phyloP scores from a whole-genome alignment of 176 grass and related monocot genomes.

The Paspalum vaginatum region DNA sequence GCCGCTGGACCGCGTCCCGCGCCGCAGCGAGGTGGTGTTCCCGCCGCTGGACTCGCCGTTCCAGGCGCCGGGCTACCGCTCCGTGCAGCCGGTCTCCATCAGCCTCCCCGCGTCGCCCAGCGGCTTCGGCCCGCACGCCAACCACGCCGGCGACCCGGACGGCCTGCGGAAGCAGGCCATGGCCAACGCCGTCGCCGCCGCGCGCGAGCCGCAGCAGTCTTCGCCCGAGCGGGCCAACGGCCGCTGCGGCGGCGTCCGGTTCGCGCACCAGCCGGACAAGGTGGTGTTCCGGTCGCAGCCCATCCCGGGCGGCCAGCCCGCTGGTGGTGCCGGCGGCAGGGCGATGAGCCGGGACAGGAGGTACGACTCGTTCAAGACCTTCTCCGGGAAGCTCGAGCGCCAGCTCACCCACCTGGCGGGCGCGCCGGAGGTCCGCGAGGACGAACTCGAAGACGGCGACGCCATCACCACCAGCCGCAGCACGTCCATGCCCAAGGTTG shows the following conservation, averaged over 20 bases:
- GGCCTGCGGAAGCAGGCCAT: slow-evolving; percentile 23
- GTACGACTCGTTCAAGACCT: slow-evolving; percentile 92
- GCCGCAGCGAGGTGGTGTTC: slow-evolving; percentile 40
- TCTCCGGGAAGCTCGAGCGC: slow-evolving; percentile 72
- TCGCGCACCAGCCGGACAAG: slow-evolving; percentile 43
- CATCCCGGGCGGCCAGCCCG: slow-evolving; percentile 23
- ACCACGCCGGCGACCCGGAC: background rate
- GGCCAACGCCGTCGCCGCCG: background rate
- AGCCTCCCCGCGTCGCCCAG: slow-evolving; percentile 78
- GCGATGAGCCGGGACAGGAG: slow-evolving; percentile 47
- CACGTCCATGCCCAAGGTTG: slow-evolving; percentile 52
- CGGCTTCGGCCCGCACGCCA: slow-evolving; percentile 19
- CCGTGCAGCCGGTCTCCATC: slow-evolving; percentile 56
- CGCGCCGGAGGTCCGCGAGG: slow-evolving; percentile 37
- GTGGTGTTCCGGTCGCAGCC: slow-evolving; percentile 77
- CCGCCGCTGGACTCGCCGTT: slow-evolving; percentile 48
- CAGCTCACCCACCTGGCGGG: slow-evolving; percentile 68
- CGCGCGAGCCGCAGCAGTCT: background rate
- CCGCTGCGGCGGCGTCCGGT: slow-evolving; percentile 19
- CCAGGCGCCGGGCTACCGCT: slow-evolving; percentile 30
- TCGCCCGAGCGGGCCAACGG: background rate
- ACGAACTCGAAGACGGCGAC: background rate
- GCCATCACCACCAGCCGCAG: background rate
- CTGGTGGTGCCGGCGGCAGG: background rate
- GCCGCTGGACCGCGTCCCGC: slow-evolving; percentile 20